phyloP scores from a whole-genome alignment of 2,329 filamentous ascomycete species.

The Sphaerulina musiva region DNA sequence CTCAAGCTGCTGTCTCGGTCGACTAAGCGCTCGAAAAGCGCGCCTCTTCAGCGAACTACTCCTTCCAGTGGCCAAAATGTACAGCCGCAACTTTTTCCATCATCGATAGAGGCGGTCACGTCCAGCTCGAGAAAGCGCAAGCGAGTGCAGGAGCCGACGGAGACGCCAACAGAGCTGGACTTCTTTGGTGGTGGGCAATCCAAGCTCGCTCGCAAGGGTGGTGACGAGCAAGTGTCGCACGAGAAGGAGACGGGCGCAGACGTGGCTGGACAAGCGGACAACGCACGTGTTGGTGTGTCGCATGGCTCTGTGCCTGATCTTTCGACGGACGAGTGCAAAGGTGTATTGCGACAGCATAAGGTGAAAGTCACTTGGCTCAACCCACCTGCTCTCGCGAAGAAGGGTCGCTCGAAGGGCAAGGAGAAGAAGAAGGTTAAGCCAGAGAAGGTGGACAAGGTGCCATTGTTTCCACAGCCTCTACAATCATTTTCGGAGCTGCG shows the following conservation, averaged over 20 bases:
- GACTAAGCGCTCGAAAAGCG: slow-evolving; percentile 50
- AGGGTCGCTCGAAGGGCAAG: slow-evolving; percentile 41
- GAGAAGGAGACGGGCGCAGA: background rate
- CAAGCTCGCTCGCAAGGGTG: background rate
- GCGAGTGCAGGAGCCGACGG: slow-evolving; percentile 28
- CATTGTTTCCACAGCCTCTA: slow-evolving; percentile 73
- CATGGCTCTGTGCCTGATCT: background rate
- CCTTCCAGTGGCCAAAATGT: slow-evolving; percentile 59
- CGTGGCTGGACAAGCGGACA: background rate
- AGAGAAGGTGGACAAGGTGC: slow-evolving; percentile 43
- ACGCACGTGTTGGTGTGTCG: background rate
- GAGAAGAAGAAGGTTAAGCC: slow-evolving; percentile 35
- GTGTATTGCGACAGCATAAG: slow-evolving; percentile 32
- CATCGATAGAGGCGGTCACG: slow-evolving; percentile 23
- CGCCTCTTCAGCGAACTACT: slow-evolving; percentile 40
- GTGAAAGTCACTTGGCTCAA: slow-evolving; percentile 32
- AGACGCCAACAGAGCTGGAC: slow-evolving; percentile 36
- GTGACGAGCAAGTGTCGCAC: background rate
- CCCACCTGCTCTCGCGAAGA: slow-evolving; percentile 33
- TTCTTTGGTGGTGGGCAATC: slow-evolving; percentile 35
- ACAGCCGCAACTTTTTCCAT: slow-evolving; percentile 60
- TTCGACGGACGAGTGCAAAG: slow-evolving; percentile 25
- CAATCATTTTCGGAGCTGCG: slow-evolving; percentile 68
- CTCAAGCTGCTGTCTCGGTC: slow-evolving; percentile 66
- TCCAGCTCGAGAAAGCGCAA: slow-evolving; percentile 38